A percentile compares a stretch with the other conserved stretches of the same genome.
These are phyloP conservation scores for Kazachstania taianensis DNA, from an alignment of 805 yeast genomes.

Conservation along the genomic window DNA sequence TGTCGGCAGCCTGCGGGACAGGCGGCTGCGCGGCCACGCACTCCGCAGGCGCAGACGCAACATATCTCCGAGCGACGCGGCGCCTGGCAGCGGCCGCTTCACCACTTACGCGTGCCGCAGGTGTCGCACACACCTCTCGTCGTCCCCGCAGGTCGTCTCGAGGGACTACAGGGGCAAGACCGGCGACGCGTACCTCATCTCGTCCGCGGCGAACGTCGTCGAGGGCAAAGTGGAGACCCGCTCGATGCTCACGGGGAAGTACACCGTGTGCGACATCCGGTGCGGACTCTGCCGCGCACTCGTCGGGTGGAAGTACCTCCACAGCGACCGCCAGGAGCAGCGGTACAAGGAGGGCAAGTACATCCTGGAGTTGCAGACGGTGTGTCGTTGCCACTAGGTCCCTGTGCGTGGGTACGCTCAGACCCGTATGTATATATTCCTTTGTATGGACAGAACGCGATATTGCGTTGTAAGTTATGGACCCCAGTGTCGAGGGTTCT, in stretches of 20 bases:
- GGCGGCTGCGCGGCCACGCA: background rate
- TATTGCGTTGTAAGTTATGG: no score
- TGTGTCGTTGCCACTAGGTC: conserved; percentile 16
- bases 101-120: conserved; percentile 26
- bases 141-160: conserved; percentile 25
- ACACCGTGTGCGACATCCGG: conserved; percentile 43
- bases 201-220: conserved; percentile 37
- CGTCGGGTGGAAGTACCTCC: conserved; percentile 57
- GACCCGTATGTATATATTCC: background rate
- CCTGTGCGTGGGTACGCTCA: background rate
- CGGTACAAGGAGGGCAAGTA: conserved; percentile 52
- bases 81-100: conserved; percentile 7
- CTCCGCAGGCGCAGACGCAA: background rate
- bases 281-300: conserved; percentile 46
- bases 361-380: conserved; percentile 37
- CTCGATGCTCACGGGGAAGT: conserved; percentile 51
- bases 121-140: conserved; percentile 26
- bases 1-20: background rate
- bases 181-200: conserved; percentile 49
- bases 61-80: background rate
- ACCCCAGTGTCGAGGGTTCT: no score
- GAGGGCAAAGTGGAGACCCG: conserved; percentile 32
- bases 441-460: no score
- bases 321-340: conserved; percentile 37
- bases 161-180: conserved; percentile 44